Conservation (phyloP, 2,329 filamentous ascomycete genomes). For the Emmonsiellopsis sp. region DNA sequence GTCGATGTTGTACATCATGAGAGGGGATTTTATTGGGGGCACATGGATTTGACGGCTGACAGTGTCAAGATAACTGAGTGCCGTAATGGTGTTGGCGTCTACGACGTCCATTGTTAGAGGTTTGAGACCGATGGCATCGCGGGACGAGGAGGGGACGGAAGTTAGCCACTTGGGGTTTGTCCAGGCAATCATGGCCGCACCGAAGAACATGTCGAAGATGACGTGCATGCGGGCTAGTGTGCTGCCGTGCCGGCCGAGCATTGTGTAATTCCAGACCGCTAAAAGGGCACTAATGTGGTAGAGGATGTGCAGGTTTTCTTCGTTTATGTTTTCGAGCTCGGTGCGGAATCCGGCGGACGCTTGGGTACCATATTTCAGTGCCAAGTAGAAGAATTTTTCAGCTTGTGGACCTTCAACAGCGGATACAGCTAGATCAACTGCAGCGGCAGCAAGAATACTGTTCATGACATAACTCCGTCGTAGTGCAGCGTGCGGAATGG, state of each 20-base stretch:
- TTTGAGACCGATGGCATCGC: neutral
- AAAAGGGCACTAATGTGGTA: constrained; percentile 25
- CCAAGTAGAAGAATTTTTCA: constrained; percentile 20
- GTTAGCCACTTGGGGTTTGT: constrained; percentile 1
- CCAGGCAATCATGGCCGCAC: neutral
- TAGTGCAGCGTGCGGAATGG: constrained; percentile 28
- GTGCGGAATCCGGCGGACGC: constrained; percentile 24
- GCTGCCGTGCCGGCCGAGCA: constrained; percentile 15
- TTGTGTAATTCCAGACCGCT: constrained; percentile 20
- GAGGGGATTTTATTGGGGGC: neutral
- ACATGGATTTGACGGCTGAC: constrained; percentile 6
- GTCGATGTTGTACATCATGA: neutral
- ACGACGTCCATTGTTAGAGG: neutral
- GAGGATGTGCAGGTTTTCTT: constrained; percentile 17
- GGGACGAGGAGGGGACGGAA: neutral
- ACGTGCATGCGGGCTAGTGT: constrained; percentile 16
- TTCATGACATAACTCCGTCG: constrained; percentile 33
- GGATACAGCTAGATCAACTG: constrained; percentile 24
- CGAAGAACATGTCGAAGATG: constrained; percentile 18
- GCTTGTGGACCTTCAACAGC: constrained; percentile 7
- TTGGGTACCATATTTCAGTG: constrained; percentile 27
- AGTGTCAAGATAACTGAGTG: constrained; percentile 8
- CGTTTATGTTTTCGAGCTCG: constrained; percentile 20
- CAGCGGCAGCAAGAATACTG: constrained; percentile 28
- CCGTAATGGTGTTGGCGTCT: neutral